Evolutionary conservation across 1,284 basidiomycete species (phyloP), one percentile per base, ranked within the genome.

Genomic region (Trichosporon asahii): DNA sequence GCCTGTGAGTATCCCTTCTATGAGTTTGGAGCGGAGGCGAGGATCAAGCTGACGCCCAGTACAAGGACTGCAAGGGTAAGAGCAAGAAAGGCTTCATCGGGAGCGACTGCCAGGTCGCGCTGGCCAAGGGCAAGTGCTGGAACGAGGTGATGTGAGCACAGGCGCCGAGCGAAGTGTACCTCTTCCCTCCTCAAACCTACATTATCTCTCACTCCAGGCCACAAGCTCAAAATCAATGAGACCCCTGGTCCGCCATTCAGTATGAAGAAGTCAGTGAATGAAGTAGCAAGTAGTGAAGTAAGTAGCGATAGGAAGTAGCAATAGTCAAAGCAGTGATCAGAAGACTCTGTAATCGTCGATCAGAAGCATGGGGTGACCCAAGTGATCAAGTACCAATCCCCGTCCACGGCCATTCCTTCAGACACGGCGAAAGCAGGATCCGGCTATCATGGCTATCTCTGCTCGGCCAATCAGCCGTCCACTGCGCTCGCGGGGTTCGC

Each of bases 21-120:
- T 33, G 31, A 33, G 11, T 33, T 6, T 63, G 33, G 61, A 23
- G 2, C 21, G 29, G n/a, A 4, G 29, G 12, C n/a, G 12, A 12
- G 12, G 8, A 14, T n/a, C n/a, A 33, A 18, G 31, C 31, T 66
- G n/a, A 55, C 33, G 4, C 49, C 4, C 21, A 64, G 61, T 37
- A 23, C 33, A 37, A 21, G 21, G 31, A 37, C 29, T 66, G 65
- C 46, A 25, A n/a, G 14, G 21, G 14, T 1, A 14, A 55, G 33
- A 66, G 49, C 46, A 66, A 66, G 46, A 35, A 23, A 12, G 65
- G 65, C 11, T 66, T 66, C 33, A 21, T 66, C 21, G 65, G 65
- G 11, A 66, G 65, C 33, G 65, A 66, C 65, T 66, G 65, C 33
- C 31, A 66, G 27, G n/a, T 33, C 12, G 27, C 65, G 18, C 46